Percentiles rank a stretch among this genome's conserved stretches.
These are phyloP conservation scores for Xanthoconium purpureum DNA, from an alignment of 768 basidiomycete genomes.

Conservation along the genomic window DNA sequence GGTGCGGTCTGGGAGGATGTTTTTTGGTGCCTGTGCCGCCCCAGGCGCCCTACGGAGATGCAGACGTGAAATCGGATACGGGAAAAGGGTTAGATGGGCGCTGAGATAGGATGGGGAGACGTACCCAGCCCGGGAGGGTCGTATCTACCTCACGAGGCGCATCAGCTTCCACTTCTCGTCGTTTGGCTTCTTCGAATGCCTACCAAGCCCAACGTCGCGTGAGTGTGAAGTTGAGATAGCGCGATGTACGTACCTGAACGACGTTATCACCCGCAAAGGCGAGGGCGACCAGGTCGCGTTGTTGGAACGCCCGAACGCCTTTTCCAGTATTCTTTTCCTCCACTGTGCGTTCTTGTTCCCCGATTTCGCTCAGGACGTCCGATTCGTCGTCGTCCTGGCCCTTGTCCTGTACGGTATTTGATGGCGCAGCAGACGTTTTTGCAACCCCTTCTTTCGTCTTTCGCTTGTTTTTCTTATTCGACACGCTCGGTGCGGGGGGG, in stretches of 20 bases:
- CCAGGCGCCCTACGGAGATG: slow-evolving; percentile 77
- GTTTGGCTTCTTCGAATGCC: slow-evolving; percentile 87
- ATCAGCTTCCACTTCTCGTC: slow-evolving; percentile 77
- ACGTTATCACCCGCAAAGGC: slow-evolving; percentile 99
- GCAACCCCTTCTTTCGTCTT: slow-evolving; percentile 10
- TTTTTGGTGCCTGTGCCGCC: slow-evolving; percentile 73
- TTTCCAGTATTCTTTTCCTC: slow-evolving; percentile 42
- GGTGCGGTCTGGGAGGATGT: slow-evolving; percentile 58
- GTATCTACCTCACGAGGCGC: slow-evolving; percentile 87
- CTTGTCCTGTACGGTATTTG: background rate
- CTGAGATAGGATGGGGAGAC: slow-evolving; percentile 25
- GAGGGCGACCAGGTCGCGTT: slow-evolving; percentile 87
- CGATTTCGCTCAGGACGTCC: slow-evolving; percentile 63
- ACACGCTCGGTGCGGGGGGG: background rate
- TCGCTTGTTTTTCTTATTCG: slow-evolving; percentile 13
- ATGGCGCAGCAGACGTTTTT: slow-evolving; percentile 10
- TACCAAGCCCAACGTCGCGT: slow-evolving; percentile 27
- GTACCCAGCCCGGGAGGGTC: slow-evolving; percentile 92
- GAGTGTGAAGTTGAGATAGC: background rate
- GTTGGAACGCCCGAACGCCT: slow-evolving; percentile 70
- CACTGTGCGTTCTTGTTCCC: slow-evolving; percentile 58
- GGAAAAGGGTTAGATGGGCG: background rate
- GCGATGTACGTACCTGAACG: slow-evolving; percentile 58
- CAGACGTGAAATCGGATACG: background rate
- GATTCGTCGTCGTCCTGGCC: slow-evolving; percentile 41